Base-by-base conservation (phyloP, 75 land plant species). In the Cryptomeria japonica region DNA sequence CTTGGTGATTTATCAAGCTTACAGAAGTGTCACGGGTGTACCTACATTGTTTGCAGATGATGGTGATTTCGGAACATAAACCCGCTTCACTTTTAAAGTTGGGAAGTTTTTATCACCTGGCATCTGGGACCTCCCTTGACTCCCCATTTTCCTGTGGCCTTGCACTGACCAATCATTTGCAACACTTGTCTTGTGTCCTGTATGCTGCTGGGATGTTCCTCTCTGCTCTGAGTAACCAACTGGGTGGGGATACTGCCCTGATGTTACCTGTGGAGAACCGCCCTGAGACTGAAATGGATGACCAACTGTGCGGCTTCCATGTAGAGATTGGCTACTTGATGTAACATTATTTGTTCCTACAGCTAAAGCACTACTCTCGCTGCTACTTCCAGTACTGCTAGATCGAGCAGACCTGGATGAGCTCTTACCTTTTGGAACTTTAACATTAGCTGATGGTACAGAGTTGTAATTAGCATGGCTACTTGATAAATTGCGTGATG, bases 41-140 rank as follows among this genome's bases (percentile, higher is more conserved):
- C 84, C 84, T 49, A 82, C 51, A 28, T 82, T 82, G 47, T 49
- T 82, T 44, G 84, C 15, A 25, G 84, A 82, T 12, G 88, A 46
- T 18, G 94, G 68, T 64, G 92, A 93, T 85, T 96, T 96, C 12
- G 92, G 94, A 31, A 96, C 97, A 91, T 96, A 96, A 44, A 96
- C 91, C 89, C 95, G 97, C 89, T 96, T 96, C 88, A 95, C 86
- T 85, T 95, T 96, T 38, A 94, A 84, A 83, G 93, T 22, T 19
- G 89, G 80, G n/a, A 89, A 88, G 73, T 85, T 86, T 86, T 92
- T 91, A 3, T 93, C 95, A 37, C 94, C 93, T 28, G 87, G 16
- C 37, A 86, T 75, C 79, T 89, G 91, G 84, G 92, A 89, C 85
- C 95, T 89, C 44, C 93, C 92, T 87, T 89, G 88, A 87, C 90